phyloP scores from a whole-genome alignment of 352 stramenopile species.

The Phytophthora cryptogea region DNA sequence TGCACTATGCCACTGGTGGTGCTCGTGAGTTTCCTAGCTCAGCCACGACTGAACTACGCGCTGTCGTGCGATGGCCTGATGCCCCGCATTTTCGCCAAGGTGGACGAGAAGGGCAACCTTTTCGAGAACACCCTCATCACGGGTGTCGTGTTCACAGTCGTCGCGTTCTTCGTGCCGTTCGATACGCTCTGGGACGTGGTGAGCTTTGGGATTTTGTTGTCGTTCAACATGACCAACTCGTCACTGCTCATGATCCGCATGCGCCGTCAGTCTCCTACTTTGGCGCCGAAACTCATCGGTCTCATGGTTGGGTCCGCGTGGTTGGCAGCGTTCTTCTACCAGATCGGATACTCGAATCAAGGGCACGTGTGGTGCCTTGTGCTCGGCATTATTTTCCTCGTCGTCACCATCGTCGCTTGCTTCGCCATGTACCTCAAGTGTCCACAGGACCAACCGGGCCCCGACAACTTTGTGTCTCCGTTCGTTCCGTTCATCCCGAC shows the following conservation, averaged over 20 bases:
- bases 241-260: constrained; percentile 76
- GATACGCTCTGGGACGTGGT: constrained; percentile 87
- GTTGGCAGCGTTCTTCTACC: constrained; percentile 68
- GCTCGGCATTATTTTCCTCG: constrained; percentile 55
- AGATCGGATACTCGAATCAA: constrained; percentile 54
- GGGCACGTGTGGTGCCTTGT: constrained; percentile 36
- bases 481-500: constrained; percentile 74
- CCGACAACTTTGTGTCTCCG: constrained; percentile 62
- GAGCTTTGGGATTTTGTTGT: constrained; percentile 87
- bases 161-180: constrained; percentile 83
- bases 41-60: constrained; percentile 93
- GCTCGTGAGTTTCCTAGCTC: constrained; percentile 92
- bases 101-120: constrained; percentile 81
- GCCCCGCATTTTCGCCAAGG: constrained; percentile 89
- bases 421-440: constrained; percentile 63
- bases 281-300: constrained; percentile 48
- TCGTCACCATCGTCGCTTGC: constrained; percentile 35
- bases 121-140: constrained; percentile 78
- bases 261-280: constrained; percentile 50
- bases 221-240: constrained; percentile 86
- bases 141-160: constrained; percentile 62
- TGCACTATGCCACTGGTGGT: constrained; percentile 88
- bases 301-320: constrained; percentile 41
- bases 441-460: constrained; percentile 54
- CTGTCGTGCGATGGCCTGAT: constrained; percentile 94